Base-by-base conservation (phyloP, 2,329 filamentous ascomycete genomes). In the Ophiostoma tasmaniense region DNA sequence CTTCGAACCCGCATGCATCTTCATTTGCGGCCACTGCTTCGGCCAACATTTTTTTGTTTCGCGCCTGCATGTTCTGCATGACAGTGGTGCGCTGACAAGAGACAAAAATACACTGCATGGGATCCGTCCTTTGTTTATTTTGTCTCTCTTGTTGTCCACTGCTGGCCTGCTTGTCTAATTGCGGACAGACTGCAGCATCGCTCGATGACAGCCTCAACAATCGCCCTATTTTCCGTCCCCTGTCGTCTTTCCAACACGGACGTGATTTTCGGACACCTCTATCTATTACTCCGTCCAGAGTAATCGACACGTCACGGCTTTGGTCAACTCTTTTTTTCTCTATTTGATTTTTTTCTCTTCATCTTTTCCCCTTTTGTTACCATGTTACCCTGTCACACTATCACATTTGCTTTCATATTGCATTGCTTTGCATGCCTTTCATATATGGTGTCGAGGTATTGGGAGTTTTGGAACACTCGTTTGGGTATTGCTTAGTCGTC, bases 401-500 rank as follows among this genome's bases (percentile, higher is more conserved):
- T 61, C 37, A 14, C 25, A 52, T 28, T 61, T 45, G 22, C 22
- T 55, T 17, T 55, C n/a, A 55, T 20, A 30, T 30, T 17, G 55
- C 25, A 20, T 64, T 33, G 20, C n/a, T 64, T 39, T 64, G 17
- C 20, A 64, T 64, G 8, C 17, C 61, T 13, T 39, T 64, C 20
- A 62, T 35, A 33, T 10, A 33, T 62, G 61, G 33, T 65, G 25
- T 65, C 33, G 62, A 65, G 33, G 33, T 39, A 65, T 61, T 30
- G 55, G 55, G 55, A 61, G 50, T 55, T 61, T 61, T 61, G 55
- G 55, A 61, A 61, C 25, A 61, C 55, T 28, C 55, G 55, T 30
- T 30, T 59, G 11, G 25, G 25, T 13, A 28, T 59, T 30, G 52
- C 55, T 61, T 55, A 22, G n/a, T 61, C 22, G 25, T 61, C 25